Evolutionary conservation across 805 yeast species (phyloP).

Genomic region (Ogataea pignaliae): DNA sequence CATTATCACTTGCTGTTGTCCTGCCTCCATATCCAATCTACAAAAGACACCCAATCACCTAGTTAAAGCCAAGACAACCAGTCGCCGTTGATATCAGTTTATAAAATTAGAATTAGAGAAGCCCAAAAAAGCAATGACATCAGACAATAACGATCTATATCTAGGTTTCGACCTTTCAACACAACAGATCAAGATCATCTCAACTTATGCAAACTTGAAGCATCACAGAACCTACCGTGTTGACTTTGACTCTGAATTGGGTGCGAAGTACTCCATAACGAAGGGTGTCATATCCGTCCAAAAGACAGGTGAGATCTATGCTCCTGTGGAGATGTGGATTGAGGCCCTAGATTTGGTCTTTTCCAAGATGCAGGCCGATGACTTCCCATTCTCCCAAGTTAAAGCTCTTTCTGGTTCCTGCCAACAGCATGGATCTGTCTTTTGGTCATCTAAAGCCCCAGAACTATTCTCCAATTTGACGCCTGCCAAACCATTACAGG

Average conservation of each 20-base stretch:
- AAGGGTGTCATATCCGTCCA: slow-evolving; percentile 68
- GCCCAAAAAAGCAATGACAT: slow-evolving; percentile 14
- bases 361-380: slow-evolving; percentile 40
- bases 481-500: slow-evolving; percentile 32
- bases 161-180: slow-evolving; percentile 87
- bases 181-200: slow-evolving; percentile 78
- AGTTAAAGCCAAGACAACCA: slow-evolving; percentile 32
- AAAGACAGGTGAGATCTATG: slow-evolving; percentile 54
- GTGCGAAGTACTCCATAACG: slow-evolving; percentile 51
- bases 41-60: slow-evolving; percentile 44
- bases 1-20: slow-evolving; percentile 33
- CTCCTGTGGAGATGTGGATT: slow-evolving; percentile 89
- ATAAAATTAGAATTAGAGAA: too few species aligned
- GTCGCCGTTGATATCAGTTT: slow-evolving; percentile 13
- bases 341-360: slow-evolving; percentile 73
- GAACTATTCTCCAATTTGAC: slow-evolving; percentile 36
- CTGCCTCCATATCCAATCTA: slow-evolving; percentile 60
- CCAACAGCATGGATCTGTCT: slow-evolving; percentile 91
- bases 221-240: slow-evolving; percentile 57
- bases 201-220: slow-evolving; percentile 49
- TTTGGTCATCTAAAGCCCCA: slow-evolving; percentile 55
- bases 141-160: slow-evolving; percentile 28
- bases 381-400: slow-evolving; percentile 57
- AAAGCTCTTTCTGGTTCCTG: slow-evolving; percentile 77
- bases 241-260: slow-evolving; percentile 63